Evolutionary conservation across 1,284 basidiomycete genomes (phyloP).

Genomic region (Sporisorium iseilematis-ciliati): DNA sequence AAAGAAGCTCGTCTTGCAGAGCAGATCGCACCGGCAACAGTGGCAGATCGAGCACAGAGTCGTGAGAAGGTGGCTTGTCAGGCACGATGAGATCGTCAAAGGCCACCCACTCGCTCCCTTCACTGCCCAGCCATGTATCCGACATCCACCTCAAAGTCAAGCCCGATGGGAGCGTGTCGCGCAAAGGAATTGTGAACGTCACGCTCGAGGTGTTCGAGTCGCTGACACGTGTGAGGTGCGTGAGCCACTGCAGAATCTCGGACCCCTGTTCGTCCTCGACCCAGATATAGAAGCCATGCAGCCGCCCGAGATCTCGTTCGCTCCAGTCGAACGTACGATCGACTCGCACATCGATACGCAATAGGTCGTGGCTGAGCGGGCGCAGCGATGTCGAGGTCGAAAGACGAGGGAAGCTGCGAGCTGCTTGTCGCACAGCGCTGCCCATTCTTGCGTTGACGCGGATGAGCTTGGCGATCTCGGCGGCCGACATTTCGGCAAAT

Average conservation of each 20-base stretch:
- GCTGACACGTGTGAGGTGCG: conserved; percentile 37
- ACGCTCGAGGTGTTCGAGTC: conserved; percentile 72
- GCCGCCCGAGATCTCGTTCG: conserved; percentile 79
- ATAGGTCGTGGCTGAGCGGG: conserved; percentile 81
- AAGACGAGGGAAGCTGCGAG: conserved; percentile 86
- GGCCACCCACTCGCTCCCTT: conserved; percentile 78
- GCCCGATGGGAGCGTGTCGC: conserved; percentile 29
- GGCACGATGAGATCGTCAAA: conserved; percentile 85
- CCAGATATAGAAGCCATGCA: conserved; percentile 96
- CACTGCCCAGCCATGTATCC: conserved; percentile 93
- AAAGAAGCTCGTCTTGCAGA: conserved; percentile 35
- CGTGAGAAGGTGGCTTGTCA: conserved; percentile 75
- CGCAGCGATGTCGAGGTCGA: conserved; percentile 79
- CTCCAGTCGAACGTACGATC: conserved; percentile 86
- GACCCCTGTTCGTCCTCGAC: conserved; percentile 85
- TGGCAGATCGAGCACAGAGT: conserved; percentile 82
- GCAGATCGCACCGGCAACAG: conserved; percentile 78
- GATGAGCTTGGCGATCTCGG: conserved; percentile 83
- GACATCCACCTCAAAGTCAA: conserved; percentile 80
- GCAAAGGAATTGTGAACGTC: conserved; percentile 72
- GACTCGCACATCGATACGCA: conserved; percentile 81
- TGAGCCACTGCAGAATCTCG: conserved; percentile 83
- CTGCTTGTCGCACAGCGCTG: conserved; percentile 81
- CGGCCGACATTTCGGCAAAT: conserved; percentile 80
- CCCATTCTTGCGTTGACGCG: conserved; percentile 91